Evolutionary conservation across 495 filamentous ascomycete genomes (phyloP).

Genomic region (Talaromyces wortmannii): DNA sequence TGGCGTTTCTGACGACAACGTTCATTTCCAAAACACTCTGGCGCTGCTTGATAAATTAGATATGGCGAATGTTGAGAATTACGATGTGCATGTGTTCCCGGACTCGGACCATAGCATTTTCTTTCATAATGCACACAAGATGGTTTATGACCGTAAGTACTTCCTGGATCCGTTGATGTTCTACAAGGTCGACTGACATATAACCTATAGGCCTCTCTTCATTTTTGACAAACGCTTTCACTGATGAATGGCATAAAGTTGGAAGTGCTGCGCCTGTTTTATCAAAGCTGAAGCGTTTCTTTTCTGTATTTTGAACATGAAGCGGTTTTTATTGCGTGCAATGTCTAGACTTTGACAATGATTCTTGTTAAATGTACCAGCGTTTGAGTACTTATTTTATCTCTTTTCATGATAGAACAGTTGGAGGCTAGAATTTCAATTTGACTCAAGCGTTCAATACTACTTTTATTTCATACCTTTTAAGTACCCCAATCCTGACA

Average conservation of each 20-base stretch:
- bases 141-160: constrained; percentile 90
- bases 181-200: constrained; percentile 5
- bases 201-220: constrained; percentile 65
- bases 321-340: not conserved
- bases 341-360: not conserved
- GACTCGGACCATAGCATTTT: constrained; percentile 94
- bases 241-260: constrained; percentile 87
- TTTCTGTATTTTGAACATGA: not conserved
- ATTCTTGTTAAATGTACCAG: not conserved
- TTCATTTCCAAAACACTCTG: constrained; percentile 90
- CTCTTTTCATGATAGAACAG: no score
- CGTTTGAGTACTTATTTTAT: not conserved
- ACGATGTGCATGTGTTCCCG: constrained; percentile 93
- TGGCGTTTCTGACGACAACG: constrained; percentile 91
- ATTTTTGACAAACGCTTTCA: constrained; percentile 96
- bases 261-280: constrained; percentile 54
- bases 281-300: constrained; percentile 17
- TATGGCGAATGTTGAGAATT: constrained; percentile 79
- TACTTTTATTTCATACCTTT: no score
- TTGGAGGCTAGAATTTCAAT: not conserved
- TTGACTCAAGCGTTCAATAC: no score
- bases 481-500: not conserved
- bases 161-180: no score
- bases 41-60: constrained; percentile 83
- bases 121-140: constrained; percentile 87